A percentile compares a stretch with the other conserved stretches of the same genome.
These are phyloP conservation scores for Cystobasidiaceae sp. DNA, from an alignment of 1,284 basidiomycete species.

Conservation along the genomic window DNA sequence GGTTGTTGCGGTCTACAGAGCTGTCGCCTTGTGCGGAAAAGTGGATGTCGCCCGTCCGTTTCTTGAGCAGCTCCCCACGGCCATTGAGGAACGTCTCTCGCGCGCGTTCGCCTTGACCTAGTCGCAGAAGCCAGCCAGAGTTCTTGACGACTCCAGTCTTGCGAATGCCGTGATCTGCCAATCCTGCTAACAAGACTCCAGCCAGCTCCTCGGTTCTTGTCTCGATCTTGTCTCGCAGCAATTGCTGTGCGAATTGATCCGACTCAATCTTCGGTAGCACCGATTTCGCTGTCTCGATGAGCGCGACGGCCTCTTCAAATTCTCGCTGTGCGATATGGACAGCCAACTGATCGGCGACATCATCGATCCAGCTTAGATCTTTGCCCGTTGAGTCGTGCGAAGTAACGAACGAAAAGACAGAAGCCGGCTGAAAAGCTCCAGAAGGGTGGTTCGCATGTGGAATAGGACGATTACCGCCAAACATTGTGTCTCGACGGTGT, in stretches of 20 bases:
- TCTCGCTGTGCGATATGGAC: slow-evolving; percentile 84
- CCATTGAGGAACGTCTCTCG: slow-evolving; percentile 76
- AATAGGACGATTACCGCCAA: background rate
- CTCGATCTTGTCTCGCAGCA: slow-evolving; percentile 56
- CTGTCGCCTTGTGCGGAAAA: slow-evolving; percentile 52
- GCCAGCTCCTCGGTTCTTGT: slow-evolving; percentile 66
- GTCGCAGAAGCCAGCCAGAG: slow-evolving; percentile 64
- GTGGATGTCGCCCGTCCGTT: slow-evolving; percentile 72
- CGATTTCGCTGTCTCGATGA: slow-evolving; percentile 61
- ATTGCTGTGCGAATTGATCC: slow-evolving; percentile 48
- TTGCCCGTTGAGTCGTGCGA: slow-evolving; percentile 54
- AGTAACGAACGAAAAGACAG: slow-evolving; percentile 36
- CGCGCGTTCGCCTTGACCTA: slow-evolving; percentile 73
- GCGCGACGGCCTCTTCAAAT: slow-evolving; percentile 75
- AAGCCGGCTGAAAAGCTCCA: slow-evolving; percentile 35
- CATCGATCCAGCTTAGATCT: slow-evolving; percentile 76
- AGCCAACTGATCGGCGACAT: slow-evolving; percentile 84
- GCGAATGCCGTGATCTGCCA: slow-evolving; percentile 67
- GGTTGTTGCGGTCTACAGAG: slow-evolving; percentile 33
- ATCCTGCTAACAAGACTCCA: slow-evolving; percentile 64
- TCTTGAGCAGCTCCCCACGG: slow-evolving; percentile 67
- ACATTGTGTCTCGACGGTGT: slow-evolving; percentile 35
- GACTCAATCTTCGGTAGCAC: slow-evolving; percentile 35
- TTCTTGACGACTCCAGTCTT: slow-evolving; percentile 70
- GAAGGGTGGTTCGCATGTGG: slow-evolving; percentile 26